These are phyloP conservation scores for Porogramme epimiltina DNA, from an alignment of 1,284 basidiomycete species.

Conservation along the genomic window DNA sequence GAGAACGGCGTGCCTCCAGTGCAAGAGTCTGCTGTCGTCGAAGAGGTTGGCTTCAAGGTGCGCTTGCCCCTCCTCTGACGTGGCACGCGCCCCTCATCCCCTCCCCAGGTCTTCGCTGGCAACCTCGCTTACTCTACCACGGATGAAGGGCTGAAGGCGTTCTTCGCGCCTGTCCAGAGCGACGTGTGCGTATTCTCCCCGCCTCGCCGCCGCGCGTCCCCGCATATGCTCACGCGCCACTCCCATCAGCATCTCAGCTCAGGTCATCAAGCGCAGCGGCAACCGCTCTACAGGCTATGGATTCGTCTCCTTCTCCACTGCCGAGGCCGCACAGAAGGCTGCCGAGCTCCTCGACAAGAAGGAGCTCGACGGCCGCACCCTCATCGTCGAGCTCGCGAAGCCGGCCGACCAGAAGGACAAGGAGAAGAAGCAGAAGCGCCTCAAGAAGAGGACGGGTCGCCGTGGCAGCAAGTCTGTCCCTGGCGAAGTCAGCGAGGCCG, in stretches of 20 bases:
- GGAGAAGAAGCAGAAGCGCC: slow-evolving; percentile 74
- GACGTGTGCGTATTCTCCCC: slow-evolving; percentile 71
- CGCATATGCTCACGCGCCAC: slow-evolving; percentile 8
- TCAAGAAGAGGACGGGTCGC: slow-evolving; percentile 77
- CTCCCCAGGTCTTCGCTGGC: slow-evolving; percentile 77
- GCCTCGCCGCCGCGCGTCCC: slow-evolving; percentile 7
- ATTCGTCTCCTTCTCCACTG: slow-evolving; percentile 82
- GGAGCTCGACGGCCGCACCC: slow-evolving; percentile 85
- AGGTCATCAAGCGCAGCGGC: slow-evolving; percentile 77
- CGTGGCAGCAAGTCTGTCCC: slow-evolving; percentile 82
- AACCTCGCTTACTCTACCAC: slow-evolving; percentile 88
- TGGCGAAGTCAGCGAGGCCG: slow-evolving; percentile 83
- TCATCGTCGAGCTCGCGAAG: slow-evolving; percentile 90
- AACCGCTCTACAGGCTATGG: slow-evolving; percentile 87
- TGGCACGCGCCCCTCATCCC: slow-evolving; percentile 27
- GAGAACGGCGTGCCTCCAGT: slow-evolving; percentile 79
- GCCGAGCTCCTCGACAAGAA: slow-evolving; percentile 85
- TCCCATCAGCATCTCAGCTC: slow-evolving; percentile 42
- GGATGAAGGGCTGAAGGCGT: slow-evolving; percentile 87
- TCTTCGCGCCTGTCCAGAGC: slow-evolving; percentile 80
- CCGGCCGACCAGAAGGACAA: slow-evolving; percentile 84
- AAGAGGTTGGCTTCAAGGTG: slow-evolving; percentile 81
- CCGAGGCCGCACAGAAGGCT: slow-evolving; percentile 84
- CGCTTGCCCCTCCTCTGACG: slow-evolving; percentile 26
- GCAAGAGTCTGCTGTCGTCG: slow-evolving; percentile 64